Evolutionary conservation across 331 rosid species (phyloP), one percentile per base, ranked within the genome.

Genomic region (Stylosanthes scabra): DNA sequence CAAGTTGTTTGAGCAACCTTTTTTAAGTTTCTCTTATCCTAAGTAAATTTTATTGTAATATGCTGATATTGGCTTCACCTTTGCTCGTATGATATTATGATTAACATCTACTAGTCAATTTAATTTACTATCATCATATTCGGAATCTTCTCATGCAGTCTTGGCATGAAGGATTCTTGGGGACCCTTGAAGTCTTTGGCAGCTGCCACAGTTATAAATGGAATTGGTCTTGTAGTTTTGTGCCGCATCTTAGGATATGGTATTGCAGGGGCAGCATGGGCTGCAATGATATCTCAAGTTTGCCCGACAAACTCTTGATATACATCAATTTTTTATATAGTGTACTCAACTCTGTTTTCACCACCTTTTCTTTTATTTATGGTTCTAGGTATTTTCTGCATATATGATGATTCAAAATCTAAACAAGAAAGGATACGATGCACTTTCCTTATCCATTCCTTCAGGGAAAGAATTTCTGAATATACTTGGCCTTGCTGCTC

Each of bases 121-220:
- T 31, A 68, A 78, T 66, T 39, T 1, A 1, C 56, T 68, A 11
- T 65, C 44, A 20, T 46, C 70, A n/a, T 75, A 55, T 46, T 57
- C 59, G 20, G 60, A 41, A 54, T 78, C n/a, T 45, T 57, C 4
- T 15, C 3, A 14, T 51, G 9, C 81, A 93, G 98, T 86, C 98
- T 93, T 78, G 98, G 98, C 73, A 88, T 93, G 98, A 93, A 93
- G 88, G 98, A 93, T 89, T 93, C 98, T 2, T 91, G 94, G 96
- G 97, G 98, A 76, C 98, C 98, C 78, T 78, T 93, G 89, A 93
- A 93, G 88, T 92, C 95, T 78, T 85, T 93, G 86, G 96, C 86
- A 55, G 95, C 84, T 70, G 92, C 98, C 10, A 88, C 79, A 68
- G 74, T 70, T 63, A 74, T 93, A 85, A 89, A 93, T 88, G 88